Base-by-base conservation (phyloP, 371 early-diverging fungal species). In the Mucor piriformis region DNA sequence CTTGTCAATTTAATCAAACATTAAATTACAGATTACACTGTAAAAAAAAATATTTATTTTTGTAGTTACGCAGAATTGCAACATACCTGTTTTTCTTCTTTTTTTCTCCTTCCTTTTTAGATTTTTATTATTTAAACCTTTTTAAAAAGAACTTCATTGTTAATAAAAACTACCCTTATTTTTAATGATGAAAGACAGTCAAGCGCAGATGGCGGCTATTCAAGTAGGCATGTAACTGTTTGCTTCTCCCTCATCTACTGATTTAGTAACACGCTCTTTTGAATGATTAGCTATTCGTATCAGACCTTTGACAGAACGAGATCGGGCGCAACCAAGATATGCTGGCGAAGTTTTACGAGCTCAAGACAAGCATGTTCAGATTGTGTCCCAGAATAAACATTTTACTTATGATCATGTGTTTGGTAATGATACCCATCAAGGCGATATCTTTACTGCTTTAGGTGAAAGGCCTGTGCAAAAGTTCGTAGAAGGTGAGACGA, bases 341-440 rank as follows among this genome's bases (percentile, higher is more conserved):
- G 72, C 72, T 13, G 61, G 68, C 29, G 76, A 79, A 58, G 66
- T 70, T 10, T 57, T 79, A 21, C 64, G 64, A 54, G 61, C 71
- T 10, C 68, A 69, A 35, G 77, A 74, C 15, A 73, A 73, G 13
- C 72, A 74, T 11, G 70, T 79, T 10, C 71, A 74, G 37, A 67
- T 79, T 24, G 68, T 76, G 15, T 62, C 80, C 12, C 75, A 74
- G 42, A 72, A 71, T 53, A 76, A 76, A 52, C 52, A 69, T 7
- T 79, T 79, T 54, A 76, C 74, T 3, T 79, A 73, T 56, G 80
- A 79, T 53, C 71, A 76, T 72, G 77, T 79, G 0, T 79, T 79
- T 66, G 73, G 77, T 2, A 57, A 71, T 3, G 57, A 74, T 7
- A 73, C 69, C 33, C 63, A 59, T 15, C 80, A 79, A 54, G 59